Base-by-base conservation (phyloP, 257 asterid species). In the Eucommia ulmoides region DNA sequence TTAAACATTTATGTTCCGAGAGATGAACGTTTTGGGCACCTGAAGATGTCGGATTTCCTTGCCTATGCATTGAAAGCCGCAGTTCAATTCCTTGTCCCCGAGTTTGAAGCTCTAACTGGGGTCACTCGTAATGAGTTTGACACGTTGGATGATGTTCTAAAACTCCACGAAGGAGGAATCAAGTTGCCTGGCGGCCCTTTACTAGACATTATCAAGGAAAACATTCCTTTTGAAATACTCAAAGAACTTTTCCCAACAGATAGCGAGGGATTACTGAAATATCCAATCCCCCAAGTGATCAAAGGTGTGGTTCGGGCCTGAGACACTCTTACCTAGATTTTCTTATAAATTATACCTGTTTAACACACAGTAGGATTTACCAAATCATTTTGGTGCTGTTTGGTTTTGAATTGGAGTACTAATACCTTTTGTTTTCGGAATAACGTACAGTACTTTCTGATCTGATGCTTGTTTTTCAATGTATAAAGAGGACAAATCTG, bases 21-120 rank as follows among this genome's bases (percentile, higher is more conserved):
- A 57, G 96, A 87, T 25, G 96, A 87, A 73, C 65, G 74, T 46
- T 83, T 80, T 52, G 84, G 93, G 25, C 75, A 78, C 49, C 17
- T 83, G 66, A 83, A 87, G 75, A 66, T 83, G 83, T 64, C 93
- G 19, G 93, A 87, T 59, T 72, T 76, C 50, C 76, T 76, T 19
- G 88, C 80, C 3, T 76, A 83, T 58, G 89, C 80, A 16, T 67
- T 83, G 14, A 87, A 83, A 66, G 65, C 87, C 3, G 56, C 83
- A 22, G 67, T 71, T 51, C 94, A 87, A 62, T 64, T 80, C 56
- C 67, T 80, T 20, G 63, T 70, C 19, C 93, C 89, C 0, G 96
- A 80, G 71, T 62, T 87, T 19, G 51, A 61, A 72, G 80, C 75
- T 44, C 66, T 76, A 18, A 78, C 74, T 49, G 89, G 78, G 64